Conservation (phyloP, 2,329 filamentous ascomycete species). For the Didymella pinodella region DNA sequence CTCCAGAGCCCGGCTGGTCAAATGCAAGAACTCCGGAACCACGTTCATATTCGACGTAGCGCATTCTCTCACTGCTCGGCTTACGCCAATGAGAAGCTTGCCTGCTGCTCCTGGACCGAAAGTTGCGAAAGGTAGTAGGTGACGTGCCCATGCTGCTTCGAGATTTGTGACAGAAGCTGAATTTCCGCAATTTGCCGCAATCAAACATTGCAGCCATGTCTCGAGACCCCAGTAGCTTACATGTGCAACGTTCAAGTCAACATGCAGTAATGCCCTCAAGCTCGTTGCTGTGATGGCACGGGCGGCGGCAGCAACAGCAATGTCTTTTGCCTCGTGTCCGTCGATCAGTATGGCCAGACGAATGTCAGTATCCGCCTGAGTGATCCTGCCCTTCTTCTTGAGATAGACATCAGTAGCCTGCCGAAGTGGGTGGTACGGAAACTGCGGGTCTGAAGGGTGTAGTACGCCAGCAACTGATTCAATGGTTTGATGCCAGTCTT, state of each 20-base stretch:
- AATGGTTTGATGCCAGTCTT: constrained; percentile 42
- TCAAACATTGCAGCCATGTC: constrained; percentile 39
- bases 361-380: constrained; percentile 33
- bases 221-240: constrained; percentile 42
- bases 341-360: constrained; percentile 35
- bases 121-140: constrained; percentile 36
- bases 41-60: constrained; percentile 26
- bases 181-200: constrained; percentile 40
- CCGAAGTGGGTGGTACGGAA: constrained; percentile 33
- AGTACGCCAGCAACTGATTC: constrained; percentile 33
- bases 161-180: constrained; percentile 33
- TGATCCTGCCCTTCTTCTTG: constrained; percentile 43
- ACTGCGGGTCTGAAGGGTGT: constrained; percentile 37
- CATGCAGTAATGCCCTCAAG: constrained; percentile 33
- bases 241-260: constrained; percentile 36
- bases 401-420: constrained; percentile 42
- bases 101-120: constrained; percentile 35
- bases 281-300: constrained; percentile 39
- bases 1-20: constrained; percentile 31
- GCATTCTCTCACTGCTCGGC: constrained; percentile 24
- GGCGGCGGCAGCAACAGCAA: constrained; percentile 43
- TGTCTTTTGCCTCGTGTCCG: constrained; percentile 30
- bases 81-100: constrained; percentile 37
- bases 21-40: constrained; percentile 34
- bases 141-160: constrained; percentile 40